Percentiles rank a stretch among this genome's conserved stretches.
phyloP scores from a whole-genome alignment of 2,329 filamentous ascomycete genomes.

The Colletotrichum endophyticum region DNA sequence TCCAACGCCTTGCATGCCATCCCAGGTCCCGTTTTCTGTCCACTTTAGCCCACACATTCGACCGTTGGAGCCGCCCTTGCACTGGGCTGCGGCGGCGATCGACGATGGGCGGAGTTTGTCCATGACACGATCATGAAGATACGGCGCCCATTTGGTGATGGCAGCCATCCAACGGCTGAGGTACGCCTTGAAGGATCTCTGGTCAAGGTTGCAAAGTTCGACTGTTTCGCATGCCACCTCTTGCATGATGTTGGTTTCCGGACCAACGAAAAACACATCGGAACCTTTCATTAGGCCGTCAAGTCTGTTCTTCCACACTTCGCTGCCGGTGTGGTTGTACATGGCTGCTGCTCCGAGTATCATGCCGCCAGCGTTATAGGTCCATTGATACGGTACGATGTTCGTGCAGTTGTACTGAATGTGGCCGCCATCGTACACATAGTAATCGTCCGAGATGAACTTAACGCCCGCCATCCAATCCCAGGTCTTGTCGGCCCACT shows the following conservation, averaged over 20 bases:
- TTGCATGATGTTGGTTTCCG: slow-evolving; percentile 62
- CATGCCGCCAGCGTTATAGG: slow-evolving; percentile 71
- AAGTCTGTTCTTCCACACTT: slow-evolving; percentile 62
- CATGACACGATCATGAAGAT: slow-evolving; percentile 58
- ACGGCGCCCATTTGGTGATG: slow-evolving; percentile 68
- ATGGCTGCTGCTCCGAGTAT: slow-evolving; percentile 71
- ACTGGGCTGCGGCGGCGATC: slow-evolving; percentile 60
- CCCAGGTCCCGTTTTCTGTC: slow-evolving; percentile 58
- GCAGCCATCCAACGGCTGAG: slow-evolving; percentile 65
- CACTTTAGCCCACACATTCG: slow-evolving; percentile 67
- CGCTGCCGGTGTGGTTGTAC: slow-evolving; percentile 64
- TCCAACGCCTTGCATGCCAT: slow-evolving; percentile 67
- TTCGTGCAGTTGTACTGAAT: slow-evolving; percentile 61
- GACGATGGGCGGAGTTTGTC: slow-evolving; percentile 60
- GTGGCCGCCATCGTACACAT: slow-evolving; percentile 67
- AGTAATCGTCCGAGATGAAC: slow-evolving; percentile 64
- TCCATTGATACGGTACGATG: slow-evolving; percentile 68
- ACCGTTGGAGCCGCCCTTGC: slow-evolving; percentile 59
- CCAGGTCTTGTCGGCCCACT: slow-evolving; percentile 79
- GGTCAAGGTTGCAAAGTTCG: slow-evolving; percentile 64
- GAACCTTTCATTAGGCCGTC: slow-evolving; percentile 60
- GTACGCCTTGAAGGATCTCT: slow-evolving; percentile 70
- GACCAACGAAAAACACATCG: slow-evolving; percentile 58
- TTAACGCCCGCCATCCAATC: slow-evolving; percentile 66
- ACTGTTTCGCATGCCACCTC: slow-evolving; percentile 70